Percentiles rank a stretch among this genome's conserved stretches.
Conservation (phyloP, 78 protist genomes). For the Creolimax fragrantissima region DNA sequence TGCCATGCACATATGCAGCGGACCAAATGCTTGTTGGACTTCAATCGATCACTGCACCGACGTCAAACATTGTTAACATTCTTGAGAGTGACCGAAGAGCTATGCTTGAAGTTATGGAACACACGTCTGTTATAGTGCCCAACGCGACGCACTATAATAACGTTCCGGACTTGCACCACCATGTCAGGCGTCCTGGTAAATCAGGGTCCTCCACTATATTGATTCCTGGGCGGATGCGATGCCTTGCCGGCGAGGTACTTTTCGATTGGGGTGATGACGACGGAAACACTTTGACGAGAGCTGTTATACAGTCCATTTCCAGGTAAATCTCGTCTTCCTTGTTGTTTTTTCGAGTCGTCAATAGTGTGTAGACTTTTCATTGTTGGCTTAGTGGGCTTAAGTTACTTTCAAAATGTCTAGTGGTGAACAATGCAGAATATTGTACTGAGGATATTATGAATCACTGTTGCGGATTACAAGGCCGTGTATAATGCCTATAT, state of each 20-base stretch:
- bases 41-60: too few relatives aligned
- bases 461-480: too few relatives aligned
- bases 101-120: not conserved
- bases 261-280: not conserved
- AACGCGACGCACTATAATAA: not conserved
- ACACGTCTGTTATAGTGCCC: not conserved
- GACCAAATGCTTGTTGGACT: too few relatives aligned
- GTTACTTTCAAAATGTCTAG: too few relatives aligned
- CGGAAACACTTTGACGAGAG: not conserved
- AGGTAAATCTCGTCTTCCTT: too few relatives aligned
- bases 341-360: too few relatives aligned
- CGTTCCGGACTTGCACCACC: not conserved
- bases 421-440: too few relatives aligned
- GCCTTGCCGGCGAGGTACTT: not conserved
- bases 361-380: too few relatives aligned
- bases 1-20: too few relatives aligned
- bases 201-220: not conserved
- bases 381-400: too few relatives aligned
- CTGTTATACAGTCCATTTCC: not conserved
- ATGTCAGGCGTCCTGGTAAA: not conserved
- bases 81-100: not conserved
- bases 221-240: not conserved
- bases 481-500: too few relatives aligned
- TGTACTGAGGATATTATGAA: too few relatives aligned
- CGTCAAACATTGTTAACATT: not conserved